Evolutionary conservation across 169 alveolate species (phyloP).

Genomic region (Prorocentrum cordatum): DNA sequence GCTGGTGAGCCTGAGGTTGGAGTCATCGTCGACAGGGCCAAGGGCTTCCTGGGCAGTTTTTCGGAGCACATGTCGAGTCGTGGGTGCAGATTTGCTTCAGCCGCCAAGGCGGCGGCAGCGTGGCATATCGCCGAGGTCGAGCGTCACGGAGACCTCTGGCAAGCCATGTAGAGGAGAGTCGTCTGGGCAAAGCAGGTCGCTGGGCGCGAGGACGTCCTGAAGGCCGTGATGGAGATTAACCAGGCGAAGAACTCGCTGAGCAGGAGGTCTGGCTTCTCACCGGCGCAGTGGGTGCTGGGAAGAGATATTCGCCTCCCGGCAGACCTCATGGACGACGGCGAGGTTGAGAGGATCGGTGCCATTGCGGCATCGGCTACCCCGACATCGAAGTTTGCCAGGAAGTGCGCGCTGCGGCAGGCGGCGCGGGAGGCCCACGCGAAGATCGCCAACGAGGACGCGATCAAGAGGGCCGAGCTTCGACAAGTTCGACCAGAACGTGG

Average conservation of each 20-base stretch:
- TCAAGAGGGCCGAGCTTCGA: too few species aligned
- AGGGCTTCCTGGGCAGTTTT: background rate
- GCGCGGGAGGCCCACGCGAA: too few species aligned
- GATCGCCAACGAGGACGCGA: too few species aligned
- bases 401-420: too few species aligned
- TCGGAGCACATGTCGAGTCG: background rate
- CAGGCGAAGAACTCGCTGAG: background rate
- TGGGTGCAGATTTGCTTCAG: background rate
- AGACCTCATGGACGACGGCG: too few species aligned
- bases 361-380: too few species aligned
- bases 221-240: background rate
- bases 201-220: background rate
- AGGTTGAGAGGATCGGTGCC: too few species aligned
- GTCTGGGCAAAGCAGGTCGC: background rate
- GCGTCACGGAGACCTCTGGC: background rate
- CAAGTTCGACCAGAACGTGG: background rate
- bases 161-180: background rate
- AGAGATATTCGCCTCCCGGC: background rate
- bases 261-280: background rate
- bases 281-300: background rate
- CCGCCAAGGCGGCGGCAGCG: background rate
- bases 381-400: too few species aligned
- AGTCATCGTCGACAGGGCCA: background rate
- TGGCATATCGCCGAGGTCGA: constrained; percentile 1
- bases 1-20: background rate